A percentile compares a stretch with the other conserved stretches of the same genome.
These are phyloP conservation scores for Chionographis japonica DNA, from an alignment of 106 monocot species.

Conservation along the genomic window DNA sequence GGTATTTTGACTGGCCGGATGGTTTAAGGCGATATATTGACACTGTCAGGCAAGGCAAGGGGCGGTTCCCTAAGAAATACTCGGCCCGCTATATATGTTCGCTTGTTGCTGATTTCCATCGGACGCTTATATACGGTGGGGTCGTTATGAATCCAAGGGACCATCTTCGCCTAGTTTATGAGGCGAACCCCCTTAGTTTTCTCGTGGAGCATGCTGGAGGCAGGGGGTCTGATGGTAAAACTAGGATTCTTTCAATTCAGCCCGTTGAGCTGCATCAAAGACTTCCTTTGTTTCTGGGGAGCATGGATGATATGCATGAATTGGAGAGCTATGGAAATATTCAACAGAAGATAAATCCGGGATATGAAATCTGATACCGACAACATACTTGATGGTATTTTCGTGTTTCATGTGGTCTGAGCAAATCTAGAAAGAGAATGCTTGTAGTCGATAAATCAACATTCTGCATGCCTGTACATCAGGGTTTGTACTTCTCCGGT, in stretches of 20 bases:
- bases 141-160: constrained; percentile 93
- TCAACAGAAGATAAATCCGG: constrained; percentile 96
- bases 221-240: constrained; percentile 88
- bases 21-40: constrained; percentile 88
- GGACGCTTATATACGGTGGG: constrained; percentile 90
- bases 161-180: constrained; percentile 91
- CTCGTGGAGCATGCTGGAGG: constrained; percentile 93
- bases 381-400: not conserved
- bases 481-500: too few relatives aligned
- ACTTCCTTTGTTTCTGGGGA: constrained; percentile 85
- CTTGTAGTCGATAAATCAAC: too few relatives aligned
- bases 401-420: not conserved
- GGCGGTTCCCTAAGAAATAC: constrained; percentile 85
- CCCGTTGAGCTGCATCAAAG: constrained; percentile 90
- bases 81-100: constrained; percentile 95
- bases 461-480: too few relatives aligned
- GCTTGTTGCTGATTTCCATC: constrained; percentile 88
- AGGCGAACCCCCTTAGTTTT: constrained; percentile 95
- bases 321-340: constrained; percentile 87
- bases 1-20: constrained; percentile 97
- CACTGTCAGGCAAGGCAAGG: constrained; percentile 84
- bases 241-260: constrained; percentile 76
- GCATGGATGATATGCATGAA: constrained; percentile 84
- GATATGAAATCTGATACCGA: constrained; percentile 78
- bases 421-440: too few relatives aligned